Conservation (phyloP, 164 flowering plant genomes). For the Paratinospora sagittata region DNA sequence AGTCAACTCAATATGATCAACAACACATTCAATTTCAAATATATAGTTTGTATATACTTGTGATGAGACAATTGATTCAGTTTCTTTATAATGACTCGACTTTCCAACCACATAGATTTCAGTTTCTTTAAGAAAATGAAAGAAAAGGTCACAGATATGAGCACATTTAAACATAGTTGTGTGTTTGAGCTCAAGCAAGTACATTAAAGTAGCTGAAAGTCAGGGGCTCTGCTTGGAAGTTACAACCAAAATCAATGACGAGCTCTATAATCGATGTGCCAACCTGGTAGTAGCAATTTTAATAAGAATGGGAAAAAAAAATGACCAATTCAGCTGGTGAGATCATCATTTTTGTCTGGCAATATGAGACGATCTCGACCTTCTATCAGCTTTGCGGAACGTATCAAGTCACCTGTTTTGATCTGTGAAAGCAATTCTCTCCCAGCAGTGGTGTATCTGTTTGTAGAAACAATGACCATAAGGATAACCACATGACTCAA, state of each 20-base stretch:
- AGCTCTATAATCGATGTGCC: no score
- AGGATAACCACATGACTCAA: neutral
- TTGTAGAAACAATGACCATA: constrained; percentile 7
- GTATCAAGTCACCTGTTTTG: constrained; percentile 75
- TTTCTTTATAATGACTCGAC: no score
- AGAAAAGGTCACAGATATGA: neutral
- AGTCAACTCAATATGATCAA: no score
- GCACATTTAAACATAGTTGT: neutral
- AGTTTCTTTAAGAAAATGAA: no score
- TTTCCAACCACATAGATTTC: no score
- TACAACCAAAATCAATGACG: neutral
- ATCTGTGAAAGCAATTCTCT: constrained; percentile 80
- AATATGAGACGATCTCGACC: constrained; percentile 72
- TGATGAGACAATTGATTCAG: no score
- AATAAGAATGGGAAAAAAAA: neutral
- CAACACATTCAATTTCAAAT: no score
- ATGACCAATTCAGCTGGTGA: neutral
- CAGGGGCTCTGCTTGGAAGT: neutral
- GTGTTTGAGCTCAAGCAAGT: neutral
- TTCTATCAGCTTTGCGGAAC: constrained; percentile 71
- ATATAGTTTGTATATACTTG: no score
- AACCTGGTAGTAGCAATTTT: constrained; percentile 4
- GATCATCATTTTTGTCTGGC: constrained; percentile 43
- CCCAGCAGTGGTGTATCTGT: constrained; percentile 71
- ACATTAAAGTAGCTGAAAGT: neutral